Base-by-base conservation (phyloP, 1,139 yeast species). In the Pichia sp. region DNA sequence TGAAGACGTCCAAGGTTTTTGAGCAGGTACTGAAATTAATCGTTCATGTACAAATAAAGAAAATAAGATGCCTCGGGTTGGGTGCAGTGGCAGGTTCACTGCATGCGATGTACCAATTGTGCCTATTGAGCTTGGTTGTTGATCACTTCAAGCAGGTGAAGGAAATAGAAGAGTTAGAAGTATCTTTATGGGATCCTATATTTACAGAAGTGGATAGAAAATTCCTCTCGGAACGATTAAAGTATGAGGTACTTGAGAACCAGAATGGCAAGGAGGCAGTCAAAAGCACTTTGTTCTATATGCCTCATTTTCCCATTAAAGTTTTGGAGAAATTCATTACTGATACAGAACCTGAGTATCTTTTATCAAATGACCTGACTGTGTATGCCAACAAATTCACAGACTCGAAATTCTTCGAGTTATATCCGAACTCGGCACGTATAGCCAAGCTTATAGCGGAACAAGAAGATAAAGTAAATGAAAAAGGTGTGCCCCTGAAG, bases 221-320 rank as follows among this genome's bases (percentile, higher is more conserved):
- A 5, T 60, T 78, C 16, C 54, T 79, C 8, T 17, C 24, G 1
- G 50, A 50, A 0, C 50, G 59, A 1, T 55, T 68, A 9, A 58
- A 61, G 0, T 71, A 61, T 49, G 42, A 24, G 1, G 69, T 77
- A 0, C 69, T 66, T 29, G 68, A 67, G 44, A 12, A 33, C 6
- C 55, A 58, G 4, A 58, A 9, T 17, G 40, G 30, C 16, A 12
- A 16, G 3, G 12, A 36, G 12, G 4, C 17, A 14, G 31, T n/a
- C 4, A 12, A 42, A 5, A n/a, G 20, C 2, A 58, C 47, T 58
- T 69, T 46, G 58, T 80, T 70, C 59, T 80, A 72, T 60, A 69
- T 81, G 61, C 85, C 85, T 0, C 86, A 81, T 65, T 78, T 80
- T 3, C 80, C 82, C 0, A 69, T 80, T 20, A 69, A 65, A 7